Evolutionary conservation across 2,329 filamentous ascomycete genomes (phyloP), one percentile per base, ranked within the genome.

Genomic region (Hypoxylon sp.): DNA sequence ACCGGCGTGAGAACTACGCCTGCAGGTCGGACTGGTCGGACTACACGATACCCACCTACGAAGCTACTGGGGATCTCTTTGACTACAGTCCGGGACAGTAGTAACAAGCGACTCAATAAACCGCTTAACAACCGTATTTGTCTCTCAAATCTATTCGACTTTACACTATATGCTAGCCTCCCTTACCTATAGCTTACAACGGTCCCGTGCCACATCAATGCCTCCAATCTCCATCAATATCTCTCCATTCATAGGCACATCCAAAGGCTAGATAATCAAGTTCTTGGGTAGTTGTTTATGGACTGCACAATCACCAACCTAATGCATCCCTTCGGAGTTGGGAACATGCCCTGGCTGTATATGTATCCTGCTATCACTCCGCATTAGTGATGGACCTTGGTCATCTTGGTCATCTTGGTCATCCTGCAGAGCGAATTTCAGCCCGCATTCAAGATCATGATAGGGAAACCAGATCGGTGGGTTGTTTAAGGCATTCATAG

Each of bases 181-280:
- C 52, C 38, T 61, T 53, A 49, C 52, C 38, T 61, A 60, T 60
- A 64, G 51, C 25, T 56, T 43, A 36, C n/a, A 64, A 66, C 60
- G 65, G 65, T 48, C 68, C 60, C 52, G 60, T 68, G 58, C 52
- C 52, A 64, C 60, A 21, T 60, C 50, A 34, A 48, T 36, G 38
- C 57, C 48, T 23, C 53, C 60, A 59, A 67, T 32, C n/a, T 28
- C 43, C 6, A 51, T 23, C 46, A 19, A 36, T 30, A 28, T 46
- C 38, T 21, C 19, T 25, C 53, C 38, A 43, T 52, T 32, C 36
- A 51, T 48, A 48, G 49, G 7, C 41, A 48, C 25, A 11, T 25
- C 46, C 43, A 25, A 49, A 41, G 38, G 45, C 52, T 32, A 60
- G 43, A 38, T 41, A 48, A 45, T 28, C 48, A 55, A 21, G 19